Evolutionary conservation across 164 flowering plant species (phyloP), one percentile per base, ranked within the genome.

Genomic region (Cinnamomum micranthum): DNA sequence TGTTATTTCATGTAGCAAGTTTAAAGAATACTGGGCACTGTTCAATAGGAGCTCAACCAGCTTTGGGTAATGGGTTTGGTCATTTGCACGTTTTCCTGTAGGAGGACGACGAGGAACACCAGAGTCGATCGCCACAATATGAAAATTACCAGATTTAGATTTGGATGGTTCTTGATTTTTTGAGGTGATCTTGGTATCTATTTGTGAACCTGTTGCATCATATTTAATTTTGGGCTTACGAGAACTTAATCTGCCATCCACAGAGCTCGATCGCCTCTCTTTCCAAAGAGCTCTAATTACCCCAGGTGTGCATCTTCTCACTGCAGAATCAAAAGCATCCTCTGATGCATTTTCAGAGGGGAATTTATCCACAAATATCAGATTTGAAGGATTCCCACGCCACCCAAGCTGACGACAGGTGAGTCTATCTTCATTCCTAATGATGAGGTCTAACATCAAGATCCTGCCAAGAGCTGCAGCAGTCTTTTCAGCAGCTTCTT

Each of bases 51-150:
- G 90, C 86, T 96, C 98, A 77, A 93, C 95, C 70, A 96, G 78
- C 82, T 88, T 91, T 6, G 99, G 99, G 80, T 93, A 96, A 76
- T 77, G 85, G 70, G 77, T 84, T n/a, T 92, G 99, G 84, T 96
- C 99, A 80, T 88, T 92, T 77, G 89, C 83, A 74, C 98, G 99
- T 83, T 96, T 96, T 52, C 97, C 98, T 41, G 91, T 97, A 64
- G 99, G 99, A 77, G 99, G 99, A 25, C 98, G 86, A 41, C 99
- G 98, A 82, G 99, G 98, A 70, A 96, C 91, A 77, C 93, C 93
- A 58, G 97, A 88, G 81, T 96, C 99, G 69, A 94, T 96, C 35
- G 95, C 90, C 73, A 95, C 87, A 75, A 93, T 84, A 74, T 84
- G 85, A 71, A 82, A 80, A 79, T 86, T 87, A 78, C 73, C 59